Evolutionary conservation across 2,329 filamentous ascomycete species (phyloP), one percentile per base, ranked within the genome.

Genomic region (Spiromastix sp.): DNA sequence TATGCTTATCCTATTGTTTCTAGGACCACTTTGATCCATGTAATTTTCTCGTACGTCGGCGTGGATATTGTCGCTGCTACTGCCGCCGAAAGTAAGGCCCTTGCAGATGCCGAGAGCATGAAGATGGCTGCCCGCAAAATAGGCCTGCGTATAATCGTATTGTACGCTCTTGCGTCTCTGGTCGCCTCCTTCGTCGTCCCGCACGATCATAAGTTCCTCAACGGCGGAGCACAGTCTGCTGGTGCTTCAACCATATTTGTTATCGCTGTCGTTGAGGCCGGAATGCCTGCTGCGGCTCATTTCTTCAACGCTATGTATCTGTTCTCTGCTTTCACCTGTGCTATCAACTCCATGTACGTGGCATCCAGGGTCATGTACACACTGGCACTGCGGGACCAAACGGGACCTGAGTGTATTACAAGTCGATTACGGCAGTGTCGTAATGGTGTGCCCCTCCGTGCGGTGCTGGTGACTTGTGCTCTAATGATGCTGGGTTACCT

Each of bases 251-350:
- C 61, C 1, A 42, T 60, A 13, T 64, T 63, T 47, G 54, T 67
- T 18, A 48, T 67, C 15, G 56, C 63, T 6, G 57, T 57, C 25
- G 56, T 67, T 3, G 51, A 59, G 19, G 60, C 56, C 26, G 54
- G 56, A 9, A 45, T 65, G 13, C 47, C 49, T 2, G 50, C 48
- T 4, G 55, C 55, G 43, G 62, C 64, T 2, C 55, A 57, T 29
- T 55, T 67, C 36, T 57, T 66, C 45, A 66, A 66, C 33, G 62
- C 56, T 2, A 60, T 67, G 39, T 64, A 61, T 46, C 54, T 67
- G 22, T 64, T 67, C 43, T 63, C 61, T 0, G 61, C 63, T 2
- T 56, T 57, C 18, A 60, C 60, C 1, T 57, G 57, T 7, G 63
- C 57, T 1, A 57, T 64, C 36, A 65, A 63, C 39, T 54, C 56